Evolutionary conservation across 257 asterid genomes (phyloP), one percentile per base, ranked within the genome.

Genomic region (Petrea volubilis): DNA sequence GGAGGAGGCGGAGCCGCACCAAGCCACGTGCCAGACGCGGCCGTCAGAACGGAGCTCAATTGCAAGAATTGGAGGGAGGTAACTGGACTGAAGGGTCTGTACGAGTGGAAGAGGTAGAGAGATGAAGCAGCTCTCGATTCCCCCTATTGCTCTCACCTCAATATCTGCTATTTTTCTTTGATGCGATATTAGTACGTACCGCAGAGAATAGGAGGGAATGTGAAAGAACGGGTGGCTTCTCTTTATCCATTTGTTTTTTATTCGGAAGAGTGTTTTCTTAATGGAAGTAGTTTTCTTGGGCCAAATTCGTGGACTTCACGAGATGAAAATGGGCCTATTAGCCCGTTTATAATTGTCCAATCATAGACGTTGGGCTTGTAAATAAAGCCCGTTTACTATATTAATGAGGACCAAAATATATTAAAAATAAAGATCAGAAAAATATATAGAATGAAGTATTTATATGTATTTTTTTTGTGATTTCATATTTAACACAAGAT

Each of bases 1-100:
- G 41, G 96, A 75, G 29, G 97, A 90, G 21, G 96, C 95, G 56
- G 96, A 80, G 76, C 96, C 99, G 65, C 93, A 91, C 97, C 99
- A 95, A 18, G 96, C 88, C 67, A 87, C 95, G 73, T 84, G 88
- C 91, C 95, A 95, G 50, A 84, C 78, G 44, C 74, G 81, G 64
- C 65, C 61, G 28, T 38, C 69, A 36, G 91, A 85, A 60, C 91
- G 86, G 38, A 95, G 97, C 62, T 92, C 88, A 53, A 95, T 81
- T 8, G 96, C 88, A 4, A 95, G 92, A 79, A 92, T 56, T 11
- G 98, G 99, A 78, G 98, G 98, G 43, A 91, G 99, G 79, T 81
- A 85, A 34, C 88, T 91, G 62, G 93, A 85, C 72, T 90, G 88
- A 11, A 95, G 96, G 29, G 96, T 79, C 34, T 92, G 96, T 75